phyloP scores from a whole-genome alignment of 768 basidiomycete genomes.

The Suillus lakei region DNA sequence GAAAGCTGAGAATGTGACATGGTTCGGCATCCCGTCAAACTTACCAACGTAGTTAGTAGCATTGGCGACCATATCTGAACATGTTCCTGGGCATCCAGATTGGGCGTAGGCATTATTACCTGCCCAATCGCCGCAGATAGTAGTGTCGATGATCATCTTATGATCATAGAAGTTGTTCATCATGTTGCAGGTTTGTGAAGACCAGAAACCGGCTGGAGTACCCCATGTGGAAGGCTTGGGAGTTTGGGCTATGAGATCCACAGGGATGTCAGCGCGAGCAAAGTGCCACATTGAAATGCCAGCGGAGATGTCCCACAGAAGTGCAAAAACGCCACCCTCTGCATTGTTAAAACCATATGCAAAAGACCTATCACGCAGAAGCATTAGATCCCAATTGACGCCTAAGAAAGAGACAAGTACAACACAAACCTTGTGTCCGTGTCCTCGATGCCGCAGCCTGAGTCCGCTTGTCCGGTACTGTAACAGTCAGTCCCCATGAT shows the following conservation, averaged over 20 bases:
- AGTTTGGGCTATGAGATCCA: slow-evolving; percentile 48
- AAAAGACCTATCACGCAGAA: slow-evolving; percentile 39
- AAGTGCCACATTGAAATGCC: slow-evolving; percentile 68
- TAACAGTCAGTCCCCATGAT: slow-evolving; percentile 39
- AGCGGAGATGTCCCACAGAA: slow-evolving; percentile 48
- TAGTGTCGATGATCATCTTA: slow-evolving; percentile 45
- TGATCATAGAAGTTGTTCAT: slow-evolving; percentile 55
- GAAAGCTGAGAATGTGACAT: background rate
- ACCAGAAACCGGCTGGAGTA: slow-evolving; percentile 55
- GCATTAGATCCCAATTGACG: slow-evolving; percentile 40
- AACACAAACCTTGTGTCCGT: slow-evolving; percentile 25
- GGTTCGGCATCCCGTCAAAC: slow-evolving; percentile 20
- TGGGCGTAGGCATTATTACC: slow-evolving; percentile 18
- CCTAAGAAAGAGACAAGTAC: background rate
- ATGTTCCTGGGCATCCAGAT: slow-evolving; percentile 47
- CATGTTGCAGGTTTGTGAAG: slow-evolving; percentile 53
- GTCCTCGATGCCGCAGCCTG: slow-evolving; percentile 56
- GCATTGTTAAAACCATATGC: slow-evolving; percentile 36
- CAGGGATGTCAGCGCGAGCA: slow-evolving; percentile 52
- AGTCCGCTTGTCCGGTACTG: slow-evolving; percentile 43
- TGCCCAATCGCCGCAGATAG: slow-evolving; percentile 39
- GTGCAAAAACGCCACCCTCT: slow-evolving; percentile 58
- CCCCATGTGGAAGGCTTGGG: slow-evolving; percentile 59
- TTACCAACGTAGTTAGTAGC: slow-evolving; percentile 58
- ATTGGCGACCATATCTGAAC: slow-evolving; percentile 53